Base-by-base conservation (phyloP, 2,329 filamentous ascomycete genomes). In the Hypomyces rosellus region DNA sequence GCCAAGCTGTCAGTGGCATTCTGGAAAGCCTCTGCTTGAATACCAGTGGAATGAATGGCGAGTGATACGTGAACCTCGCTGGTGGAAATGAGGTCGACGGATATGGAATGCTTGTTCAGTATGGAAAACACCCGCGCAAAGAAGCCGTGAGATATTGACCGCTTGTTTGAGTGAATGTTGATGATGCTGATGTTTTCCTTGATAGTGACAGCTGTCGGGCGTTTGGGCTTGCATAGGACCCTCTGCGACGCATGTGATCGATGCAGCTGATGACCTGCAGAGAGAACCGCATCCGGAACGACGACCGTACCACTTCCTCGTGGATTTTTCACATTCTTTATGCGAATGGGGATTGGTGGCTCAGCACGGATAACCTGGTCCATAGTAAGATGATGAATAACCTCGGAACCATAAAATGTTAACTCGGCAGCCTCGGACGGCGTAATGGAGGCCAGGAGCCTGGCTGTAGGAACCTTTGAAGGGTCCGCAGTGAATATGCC, bases 301-400 rank as follows among this genome's bases (percentile, higher is more conserved):
- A 95, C 87, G 59, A 91, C 81, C 47, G 89, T 93, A 56, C 89
- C 89, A 46, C 80, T 81, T 51, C 86, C 87, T 40, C 82, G 79
- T 1, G 88, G 87, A 65, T 93, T 93, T 74, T 90, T 91, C 65
- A 95, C 88, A 63, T 95, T 95, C 75, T 93, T 93, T 72, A 93
- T 93, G 57, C 89, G 86, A 61, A 93, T 91, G 14, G 85, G 87
- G 61, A 93, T 93, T 46, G 85, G 84, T 1, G 82, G 82, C 20
- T 75, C 71, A n/a, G 88, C 88, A 61, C 88, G 87, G 64, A 93
- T 90, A 57, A 86, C 84, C 70, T 97, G 93, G 71, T 97, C 92
- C 91, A 99, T 97, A 61, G 93, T 99, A 65, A 96, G 86, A 57
- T 96, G 93, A 67, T 99, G 93, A 60, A 99, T 99, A 64, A 99